phyloP scores from a whole-genome alignment of 192 early-diverging fungal species.

The Coemansia sp. region DNA sequence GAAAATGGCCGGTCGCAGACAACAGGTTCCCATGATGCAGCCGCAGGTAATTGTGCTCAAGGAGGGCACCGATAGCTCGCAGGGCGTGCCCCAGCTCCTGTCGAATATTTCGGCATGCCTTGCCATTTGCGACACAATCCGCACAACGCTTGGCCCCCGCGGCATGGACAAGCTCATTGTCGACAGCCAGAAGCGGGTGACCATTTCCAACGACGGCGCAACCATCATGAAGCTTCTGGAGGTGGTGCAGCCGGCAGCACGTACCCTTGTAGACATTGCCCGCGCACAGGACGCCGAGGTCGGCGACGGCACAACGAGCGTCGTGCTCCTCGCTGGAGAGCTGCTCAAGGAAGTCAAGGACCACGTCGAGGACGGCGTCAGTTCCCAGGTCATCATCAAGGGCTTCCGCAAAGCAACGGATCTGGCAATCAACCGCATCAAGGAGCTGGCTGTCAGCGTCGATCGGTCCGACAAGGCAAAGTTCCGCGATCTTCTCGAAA shows the following conservation, averaged over 20 bases:
- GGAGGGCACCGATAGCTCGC: slow-evolving; percentile 98
- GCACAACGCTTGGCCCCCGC: slow-evolving; percentile 94
- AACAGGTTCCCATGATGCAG: slow-evolving; percentile 66
- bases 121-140: slow-evolving; percentile 92
- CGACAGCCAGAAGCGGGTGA: slow-evolving; percentile 86
- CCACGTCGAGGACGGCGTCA: slow-evolving; percentile 93
- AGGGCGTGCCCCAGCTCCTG: slow-evolving; percentile 95
- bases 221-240: slow-evolving; percentile 98
- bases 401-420: slow-evolving; percentile 92
- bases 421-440: slow-evolving; percentile 88
- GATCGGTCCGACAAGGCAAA: slow-evolving; percentile 78
- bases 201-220: slow-evolving; percentile 98
- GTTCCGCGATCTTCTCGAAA: slow-evolving; percentile 86
- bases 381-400: slow-evolving; percentile 92
- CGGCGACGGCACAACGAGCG: slow-evolving; percentile 98
- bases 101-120: slow-evolving; percentile 97
- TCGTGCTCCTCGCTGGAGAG: slow-evolving; percentile 95
- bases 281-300: slow-evolving; percentile 98
- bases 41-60: slow-evolving; percentile 99
- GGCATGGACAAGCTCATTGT: slow-evolving; percentile 99
- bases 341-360: slow-evolving; percentile 92
- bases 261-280: slow-evolving; percentile 97
- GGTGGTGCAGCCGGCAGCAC: slow-evolving; percentile 97
- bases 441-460: slow-evolving; percentile 86
- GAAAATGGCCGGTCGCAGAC: slow-evolving; percentile 48